phyloP scores from a whole-genome alignment of 2,329 filamentous ascomycete genomes.

The Penicillium sp. region DNA sequence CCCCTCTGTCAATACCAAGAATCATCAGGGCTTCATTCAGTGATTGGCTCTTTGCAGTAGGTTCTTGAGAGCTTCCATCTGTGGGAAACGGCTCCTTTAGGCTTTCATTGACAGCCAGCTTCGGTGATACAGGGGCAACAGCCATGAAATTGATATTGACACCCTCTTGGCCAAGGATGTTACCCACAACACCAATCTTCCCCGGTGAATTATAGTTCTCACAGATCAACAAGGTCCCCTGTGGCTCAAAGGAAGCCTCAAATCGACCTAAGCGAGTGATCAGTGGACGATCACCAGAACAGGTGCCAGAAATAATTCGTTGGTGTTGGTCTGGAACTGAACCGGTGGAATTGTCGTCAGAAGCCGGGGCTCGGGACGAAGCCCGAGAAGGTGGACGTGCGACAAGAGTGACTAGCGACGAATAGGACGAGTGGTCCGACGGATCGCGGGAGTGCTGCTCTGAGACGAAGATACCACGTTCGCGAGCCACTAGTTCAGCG shows the following conservation, averaged over 20 bases:
- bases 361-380: slow-evolving; percentile 31
- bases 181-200: slow-evolving; percentile 73
- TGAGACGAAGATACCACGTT: slow-evolving; percentile 68
- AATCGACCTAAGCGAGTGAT: slow-evolving; percentile 68
- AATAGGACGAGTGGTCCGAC: slow-evolving; percentile 53
- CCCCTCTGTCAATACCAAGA: slow-evolving; percentile 59
- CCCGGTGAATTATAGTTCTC: slow-evolving; percentile 74
- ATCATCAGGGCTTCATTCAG: slow-evolving; percentile 71
- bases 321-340: slow-evolving; percentile 29
- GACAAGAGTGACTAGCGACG: slow-evolving; percentile 61
- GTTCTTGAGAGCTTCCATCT: slow-evolving; percentile 1
- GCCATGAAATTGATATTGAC: slow-evolving; percentile 78
- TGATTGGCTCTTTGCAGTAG: not conserved
- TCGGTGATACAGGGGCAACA: slow-evolving; percentile 46
- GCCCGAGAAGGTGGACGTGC: slow-evolving; percentile 37
- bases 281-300: slow-evolving; percentile 39
- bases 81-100: not conserved
- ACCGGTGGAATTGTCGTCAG: slow-evolving; percentile 8
- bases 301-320: slow-evolving; percentile 44
- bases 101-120: slow-evolving; percentile 4
- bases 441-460: slow-evolving; percentile 59
- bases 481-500: slow-evolving; percentile 63
- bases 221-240: slow-evolving; percentile 66
- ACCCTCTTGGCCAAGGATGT: slow-evolving; percentile 57
- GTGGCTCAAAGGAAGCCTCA: slow-evolving; percentile 62